Conservation (phyloP, 1,284 basidiomycete species). For the Tylopilus orsonianus region DNA sequence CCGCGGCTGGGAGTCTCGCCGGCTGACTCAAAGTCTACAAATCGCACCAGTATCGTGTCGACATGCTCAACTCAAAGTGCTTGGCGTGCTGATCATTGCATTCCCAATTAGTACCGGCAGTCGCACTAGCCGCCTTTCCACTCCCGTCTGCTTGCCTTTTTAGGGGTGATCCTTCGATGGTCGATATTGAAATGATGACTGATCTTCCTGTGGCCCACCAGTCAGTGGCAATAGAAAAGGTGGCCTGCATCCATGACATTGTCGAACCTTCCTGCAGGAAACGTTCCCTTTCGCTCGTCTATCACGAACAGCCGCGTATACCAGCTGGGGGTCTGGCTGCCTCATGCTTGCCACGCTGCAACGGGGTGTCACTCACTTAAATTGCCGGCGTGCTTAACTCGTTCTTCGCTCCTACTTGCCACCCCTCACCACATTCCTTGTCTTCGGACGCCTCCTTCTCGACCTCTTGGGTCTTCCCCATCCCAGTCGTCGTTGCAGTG, state of each 20-base stretch:
- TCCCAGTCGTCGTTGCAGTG: conserved; percentile 18
- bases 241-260: conserved; percentile 21
- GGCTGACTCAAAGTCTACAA: conserved; percentile 4
- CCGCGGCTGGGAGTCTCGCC: conserved; percentile 1
- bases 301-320: conserved; percentile 36
- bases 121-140: conserved; percentile 2
- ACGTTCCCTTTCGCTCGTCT: conserved; percentile 34
- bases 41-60: neutral
- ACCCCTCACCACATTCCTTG: conserved; percentile 21
- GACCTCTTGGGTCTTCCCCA: conserved; percentile 29
- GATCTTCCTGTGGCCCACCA: conserved; percentile 24
- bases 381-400: conserved; percentile 32
- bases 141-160: conserved; percentile 23
- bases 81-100: conserved; percentile 22
- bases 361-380: conserved; percentile 51
- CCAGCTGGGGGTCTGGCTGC: conserved; percentile 36
- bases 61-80: conserved; percentile 8
- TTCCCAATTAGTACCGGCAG: neutral
- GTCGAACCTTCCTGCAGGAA: conserved; percentile 31
- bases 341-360: conserved; percentile 64
- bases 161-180: conserved; percentile 24
- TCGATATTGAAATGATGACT: conserved; percentile 38
- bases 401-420: conserved; percentile 31
- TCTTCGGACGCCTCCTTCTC: conserved; percentile 24
- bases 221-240: conserved; percentile 35